Evolutionary conservation across 768 basidiomycete genomes (phyloP).

Genomic region (Boletus eberwhitei): DNA sequence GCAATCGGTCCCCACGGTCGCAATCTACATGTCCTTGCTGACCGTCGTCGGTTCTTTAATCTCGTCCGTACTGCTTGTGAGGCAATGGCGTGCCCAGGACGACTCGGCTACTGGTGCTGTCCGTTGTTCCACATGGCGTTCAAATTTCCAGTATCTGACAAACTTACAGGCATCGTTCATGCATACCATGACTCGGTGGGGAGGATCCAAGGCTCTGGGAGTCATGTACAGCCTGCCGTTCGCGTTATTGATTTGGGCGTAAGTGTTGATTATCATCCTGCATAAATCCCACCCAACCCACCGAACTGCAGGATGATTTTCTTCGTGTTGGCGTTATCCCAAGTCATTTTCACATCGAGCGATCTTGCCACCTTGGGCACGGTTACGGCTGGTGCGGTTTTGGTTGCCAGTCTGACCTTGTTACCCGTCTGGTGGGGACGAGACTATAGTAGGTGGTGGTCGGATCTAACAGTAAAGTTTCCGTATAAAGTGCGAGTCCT

Average conservation of each 20-base stretch:
- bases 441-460: not conserved
- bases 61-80: not conserved
- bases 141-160: not conserved
- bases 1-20: not conserved
- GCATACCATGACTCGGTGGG: too few relatives aligned
- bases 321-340: too few relatives aligned
- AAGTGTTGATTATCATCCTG: too few relatives aligned
- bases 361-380: too few relatives aligned
- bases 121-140: not conserved
- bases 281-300: too few relatives aligned
- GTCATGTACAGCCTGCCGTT: too few relatives aligned
- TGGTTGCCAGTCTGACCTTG: not conserved
- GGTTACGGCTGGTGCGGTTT: not conserved
- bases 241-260: too few relatives aligned
- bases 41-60: not conserved
- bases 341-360: too few relatives aligned
- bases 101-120: not conserved
- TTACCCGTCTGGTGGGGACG: not conserved
- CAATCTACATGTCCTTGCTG: not conserved
- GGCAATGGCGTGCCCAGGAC: not conserved
- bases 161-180: not conserved
- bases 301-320: too few relatives aligned
- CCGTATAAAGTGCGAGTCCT: not conserved
- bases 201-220: too few relatives aligned
- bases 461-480: not conserved